Evolutionary conservation across 169 alveolate genomes (phyloP), one percentile per base, ranked within the genome.

Genomic region (Plasmodium inui): DNA sequence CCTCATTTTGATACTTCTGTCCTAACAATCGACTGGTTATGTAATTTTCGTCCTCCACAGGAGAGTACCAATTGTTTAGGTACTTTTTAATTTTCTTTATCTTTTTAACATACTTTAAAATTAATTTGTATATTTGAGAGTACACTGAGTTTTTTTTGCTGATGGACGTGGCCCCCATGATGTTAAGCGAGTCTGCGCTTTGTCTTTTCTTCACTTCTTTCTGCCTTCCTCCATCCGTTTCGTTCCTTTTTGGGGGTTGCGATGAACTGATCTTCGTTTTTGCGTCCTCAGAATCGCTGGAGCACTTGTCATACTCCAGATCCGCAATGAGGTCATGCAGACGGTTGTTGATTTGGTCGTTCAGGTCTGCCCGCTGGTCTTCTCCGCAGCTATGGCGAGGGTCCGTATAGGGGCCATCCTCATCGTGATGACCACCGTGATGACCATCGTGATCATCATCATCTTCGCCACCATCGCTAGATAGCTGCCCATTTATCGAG

Each of bases 81-180:
- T 26, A 82, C 71, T 91, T 91, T 32, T 82, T 81, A 17, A 91
- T 73, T 71, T 91, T 91, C 57, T 80, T 91, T 81, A 91, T 91
- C 34, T 91, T 46, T 26, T 91, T 28, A 67, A 82, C 95, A 91
- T 91, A 91, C 57, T 81, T 82, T 37, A 88, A 50, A 37, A 88
- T 88, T 39, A 88, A 57, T 57, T 79, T 88, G 57, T 88, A 88
- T 7, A 80, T 72, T 30, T 84, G 93, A 37, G 88, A 14, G 28
- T 88, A 72, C 3, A 82, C 50, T 14, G 34, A 12, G n/a, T 30
- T 22, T 8, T 53, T 70, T 5, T 70, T 44, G n/a, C 7, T 12
- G 41, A 1, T 14, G n/a, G 44, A 39, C 1, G 17, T 44, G 12
- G 28, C 14, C 73, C 17, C 61, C 44, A 72, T 73, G 55, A 14